Conservation (phyloP, 306 rosid genomes). For the Vigna nakashimae region DNA sequence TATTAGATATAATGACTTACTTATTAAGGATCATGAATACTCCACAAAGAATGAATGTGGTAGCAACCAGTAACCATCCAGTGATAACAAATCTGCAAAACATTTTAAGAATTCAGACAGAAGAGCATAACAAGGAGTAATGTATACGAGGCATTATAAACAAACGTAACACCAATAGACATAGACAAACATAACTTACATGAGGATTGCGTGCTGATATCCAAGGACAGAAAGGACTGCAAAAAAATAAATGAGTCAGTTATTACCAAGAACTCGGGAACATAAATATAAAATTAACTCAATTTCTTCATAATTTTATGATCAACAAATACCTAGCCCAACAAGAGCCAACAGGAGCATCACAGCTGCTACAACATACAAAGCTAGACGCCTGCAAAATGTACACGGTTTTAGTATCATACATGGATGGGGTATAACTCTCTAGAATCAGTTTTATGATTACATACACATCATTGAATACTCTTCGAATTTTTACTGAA, state of each 20-base stretch:
- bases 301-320: slow-evolving; percentile 21
- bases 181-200: slow-evolving; percentile 62
- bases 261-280: slow-evolving; percentile 14
- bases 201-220: slow-evolving; percentile 83
- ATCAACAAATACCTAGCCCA: slow-evolving; percentile 75
- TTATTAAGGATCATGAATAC: slow-evolving; percentile 83
- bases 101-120: slow-evolving; percentile 36
- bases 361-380: slow-evolving; percentile 79
- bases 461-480: slow-evolving; percentile 79
- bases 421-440: not conserved
- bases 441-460: slow-evolving; percentile 39
- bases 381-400: slow-evolving; percentile 67
- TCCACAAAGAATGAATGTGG: slow-evolving; percentile 91
- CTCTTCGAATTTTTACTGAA: slow-evolving; percentile 68
- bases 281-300: slow-evolving; percentile 11
- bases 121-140: slow-evolving; percentile 17
- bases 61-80: slow-evolving; percentile 93
- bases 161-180: slow-evolving; percentile 16
- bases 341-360: slow-evolving; percentile 84
- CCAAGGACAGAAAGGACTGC: slow-evolving; percentile 84
- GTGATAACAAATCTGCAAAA: slow-evolving; percentile 85
- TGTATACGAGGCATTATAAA: slow-evolving; percentile 23
- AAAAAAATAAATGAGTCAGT: slow-evolving; percentile 40
- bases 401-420: slow-evolving; percentile 49
- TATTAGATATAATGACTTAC: slow-evolving; percentile 58